Percentiles rank a stretch among this genome's conserved stretches.
Conservation (phyloP, 106 monocot genomes). For the Allium cepa region DNA sequence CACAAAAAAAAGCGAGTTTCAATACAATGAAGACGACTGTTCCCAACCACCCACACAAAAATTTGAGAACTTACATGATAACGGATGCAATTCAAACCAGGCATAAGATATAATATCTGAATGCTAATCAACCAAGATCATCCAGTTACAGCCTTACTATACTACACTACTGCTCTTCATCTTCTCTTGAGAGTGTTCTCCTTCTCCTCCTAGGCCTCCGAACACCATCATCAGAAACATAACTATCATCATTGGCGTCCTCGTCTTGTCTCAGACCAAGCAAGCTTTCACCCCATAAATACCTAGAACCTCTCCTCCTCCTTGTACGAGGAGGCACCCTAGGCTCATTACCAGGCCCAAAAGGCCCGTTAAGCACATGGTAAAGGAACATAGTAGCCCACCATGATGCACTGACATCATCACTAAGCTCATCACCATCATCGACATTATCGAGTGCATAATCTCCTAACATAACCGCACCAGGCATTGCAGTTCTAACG, state of each 20-base stretch:
- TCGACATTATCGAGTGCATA: constrained; percentile 43
- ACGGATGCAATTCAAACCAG: no score
- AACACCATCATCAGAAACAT: constrained; percentile 19
- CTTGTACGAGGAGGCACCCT: constrained; percentile 30
- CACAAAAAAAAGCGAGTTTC: no score
- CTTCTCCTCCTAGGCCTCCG: constrained; percentile 49
- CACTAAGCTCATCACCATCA: constrained; percentile 24
- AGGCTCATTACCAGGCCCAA: constrained; percentile 25
- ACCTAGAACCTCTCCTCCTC: constrained; percentile 30
- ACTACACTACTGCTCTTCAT: background rate
- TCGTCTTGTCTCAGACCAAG: constrained; percentile 44
- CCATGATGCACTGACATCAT: constrained; percentile 39
- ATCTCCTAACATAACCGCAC: constrained; percentile 72
- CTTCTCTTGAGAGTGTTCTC: constrained; percentile 22
- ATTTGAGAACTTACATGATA: no score
- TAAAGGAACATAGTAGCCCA: constrained; percentile 71
- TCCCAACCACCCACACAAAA: no score
- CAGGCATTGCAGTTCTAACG: constrained; percentile 73
- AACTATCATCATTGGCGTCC: constrained; percentile 35
- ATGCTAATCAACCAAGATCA: no score
- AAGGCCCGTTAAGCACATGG: constrained; percentile 48
- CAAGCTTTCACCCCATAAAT: constrained; percentile 76
- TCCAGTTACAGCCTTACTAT: no score
- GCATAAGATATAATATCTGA: no score
- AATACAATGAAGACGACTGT: no score